phyloP scores from a whole-genome alignment of 2,329 filamentous ascomycete species.

The Pseudogymnoascus sp. region DNA sequence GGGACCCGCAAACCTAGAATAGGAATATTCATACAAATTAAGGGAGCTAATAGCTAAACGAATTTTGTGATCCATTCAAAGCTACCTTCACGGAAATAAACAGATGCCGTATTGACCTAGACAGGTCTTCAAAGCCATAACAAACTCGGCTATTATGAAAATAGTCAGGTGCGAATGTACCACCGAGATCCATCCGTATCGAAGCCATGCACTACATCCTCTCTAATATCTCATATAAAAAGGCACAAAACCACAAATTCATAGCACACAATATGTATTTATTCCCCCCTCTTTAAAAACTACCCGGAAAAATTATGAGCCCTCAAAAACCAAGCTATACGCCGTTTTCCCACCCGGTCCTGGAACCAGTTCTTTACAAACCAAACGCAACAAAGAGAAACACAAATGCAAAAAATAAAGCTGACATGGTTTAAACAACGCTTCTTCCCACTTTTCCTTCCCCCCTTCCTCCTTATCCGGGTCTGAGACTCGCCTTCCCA shows the following conservation, averaged over 20 bases:
- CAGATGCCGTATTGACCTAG: no score
- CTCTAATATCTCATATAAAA: background rate
- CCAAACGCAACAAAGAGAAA: background rate
- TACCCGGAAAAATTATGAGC: background rate
- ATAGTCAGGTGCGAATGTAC: no score
- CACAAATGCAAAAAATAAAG: background rate
- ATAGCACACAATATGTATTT: background rate
- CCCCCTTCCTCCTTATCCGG: background rate
- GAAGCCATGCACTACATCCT: no score
- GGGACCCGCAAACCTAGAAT: no score
- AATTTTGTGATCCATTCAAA: no score
- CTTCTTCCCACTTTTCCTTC: background rate
- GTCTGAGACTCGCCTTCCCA: background rate
- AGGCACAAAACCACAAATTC: no score
- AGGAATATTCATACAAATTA: no score
- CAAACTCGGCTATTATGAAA: no score
- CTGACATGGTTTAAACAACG: background rate
- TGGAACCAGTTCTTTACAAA: background rate
- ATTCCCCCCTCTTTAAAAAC: background rate
- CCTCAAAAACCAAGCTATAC: background rate
- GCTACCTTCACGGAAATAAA: no score
- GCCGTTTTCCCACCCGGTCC: background rate
- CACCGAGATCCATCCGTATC: no score
- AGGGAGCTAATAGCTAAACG: no score
- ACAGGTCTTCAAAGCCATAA: no score